Conservation (phyloP, 148 eudicot genomes). For the Chenopodium berlandieri region DNA sequence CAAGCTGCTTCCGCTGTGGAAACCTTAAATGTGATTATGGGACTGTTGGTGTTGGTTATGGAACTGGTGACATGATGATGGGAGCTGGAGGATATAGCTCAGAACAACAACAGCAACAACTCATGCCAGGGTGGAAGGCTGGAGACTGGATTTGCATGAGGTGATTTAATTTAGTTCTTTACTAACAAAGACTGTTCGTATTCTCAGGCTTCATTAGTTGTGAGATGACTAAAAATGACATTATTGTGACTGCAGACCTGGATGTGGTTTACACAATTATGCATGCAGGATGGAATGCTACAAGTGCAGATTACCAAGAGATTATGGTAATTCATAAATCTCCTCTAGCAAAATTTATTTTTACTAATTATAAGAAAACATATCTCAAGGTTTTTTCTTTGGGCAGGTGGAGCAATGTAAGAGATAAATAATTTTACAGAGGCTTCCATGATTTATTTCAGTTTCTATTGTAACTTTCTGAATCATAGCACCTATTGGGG, state of each 20-base stretch:
- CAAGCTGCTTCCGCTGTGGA: constrained; percentile 70
- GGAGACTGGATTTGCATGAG: constrained; percentile 89
- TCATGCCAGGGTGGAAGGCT: constrained; percentile 79
- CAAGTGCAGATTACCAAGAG: constrained; percentile 70
- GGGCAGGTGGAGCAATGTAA: constrained; percentile 34
- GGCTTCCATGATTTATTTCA: neutral
- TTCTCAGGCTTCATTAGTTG: constrained; percentile 4
- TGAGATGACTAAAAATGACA: constrained; percentile 1
- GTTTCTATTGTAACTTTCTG: constrained; percentile 19
- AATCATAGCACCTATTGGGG: constrained; percentile 21
- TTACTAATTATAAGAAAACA: neutral
- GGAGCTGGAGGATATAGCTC: constrained; percentile 32
- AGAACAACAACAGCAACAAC: constrained; percentile 38
- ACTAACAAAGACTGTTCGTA: neutral
- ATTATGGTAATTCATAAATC: constrained; percentile 46
- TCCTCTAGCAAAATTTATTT: constrained; percentile 5
- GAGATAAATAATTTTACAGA: constrained; percentile 8
- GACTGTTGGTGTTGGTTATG: constrained; percentile 41
- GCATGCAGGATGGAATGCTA: constrained; percentile 85
- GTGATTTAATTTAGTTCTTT: constrained; percentile 26
- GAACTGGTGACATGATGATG: constrained; percentile 33
- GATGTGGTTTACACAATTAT: constrained; percentile 86
- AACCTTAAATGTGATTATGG: constrained; percentile 44
- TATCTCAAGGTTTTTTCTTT: neutral
- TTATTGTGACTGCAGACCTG: constrained; percentile 36